A percentile compares a stretch with the other conserved stretches of the same genome.
These are phyloP conservation scores for Aspergillus campestris DNA, from an alignment of 495 filamentous ascomycete genomes.

Conservation along the genomic window DNA sequence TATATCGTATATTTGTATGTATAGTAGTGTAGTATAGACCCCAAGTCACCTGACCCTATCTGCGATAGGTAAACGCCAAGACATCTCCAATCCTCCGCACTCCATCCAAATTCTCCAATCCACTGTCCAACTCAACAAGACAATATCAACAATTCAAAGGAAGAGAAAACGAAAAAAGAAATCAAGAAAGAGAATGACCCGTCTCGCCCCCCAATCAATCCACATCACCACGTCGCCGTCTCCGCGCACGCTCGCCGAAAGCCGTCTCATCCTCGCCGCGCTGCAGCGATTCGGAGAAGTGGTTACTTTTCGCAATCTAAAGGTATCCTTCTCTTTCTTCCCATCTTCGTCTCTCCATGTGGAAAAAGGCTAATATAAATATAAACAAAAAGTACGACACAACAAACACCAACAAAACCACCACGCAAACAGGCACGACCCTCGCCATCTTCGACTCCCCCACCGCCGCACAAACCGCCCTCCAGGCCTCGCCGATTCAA, in stretches of 20 bases:
- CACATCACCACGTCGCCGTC: conserved; percentile 58
- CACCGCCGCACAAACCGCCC: conserved; percentile 24
- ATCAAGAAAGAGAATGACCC: background rate
- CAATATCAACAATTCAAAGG: too few relatives aligned
- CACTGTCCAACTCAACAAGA: too few relatives aligned
- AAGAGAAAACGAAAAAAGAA: background rate
- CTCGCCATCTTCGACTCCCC: conserved; percentile 30
- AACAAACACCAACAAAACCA: conserved; percentile 7
- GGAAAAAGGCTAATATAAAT: conserved; percentile 10
- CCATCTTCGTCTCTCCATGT: conserved; percentile 3
- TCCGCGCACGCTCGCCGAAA: conserved; percentile 58
- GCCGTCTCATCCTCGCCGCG: conserved; percentile 58
- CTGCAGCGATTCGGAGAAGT: conserved; percentile 72
- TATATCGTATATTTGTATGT: too few relatives aligned
- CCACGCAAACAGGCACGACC: conserved; percentile 2
- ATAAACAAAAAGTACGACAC: conserved; percentile 13
- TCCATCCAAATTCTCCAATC: too few relatives aligned
- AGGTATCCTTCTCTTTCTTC: conserved; percentile 34
- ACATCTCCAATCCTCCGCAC: too few relatives aligned
- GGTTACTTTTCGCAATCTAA: conserved; percentile 62
- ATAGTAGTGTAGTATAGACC: too few relatives aligned
- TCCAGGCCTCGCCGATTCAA: conserved; percentile 25
- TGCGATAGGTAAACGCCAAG: too few relatives aligned
- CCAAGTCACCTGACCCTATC: too few relatives aligned
- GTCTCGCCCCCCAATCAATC: conserved; percentile 32